Evolutionary conservation across 129 eudicot species (phyloP).

Genomic region (Chrysanthemum seticuspe): DNA sequence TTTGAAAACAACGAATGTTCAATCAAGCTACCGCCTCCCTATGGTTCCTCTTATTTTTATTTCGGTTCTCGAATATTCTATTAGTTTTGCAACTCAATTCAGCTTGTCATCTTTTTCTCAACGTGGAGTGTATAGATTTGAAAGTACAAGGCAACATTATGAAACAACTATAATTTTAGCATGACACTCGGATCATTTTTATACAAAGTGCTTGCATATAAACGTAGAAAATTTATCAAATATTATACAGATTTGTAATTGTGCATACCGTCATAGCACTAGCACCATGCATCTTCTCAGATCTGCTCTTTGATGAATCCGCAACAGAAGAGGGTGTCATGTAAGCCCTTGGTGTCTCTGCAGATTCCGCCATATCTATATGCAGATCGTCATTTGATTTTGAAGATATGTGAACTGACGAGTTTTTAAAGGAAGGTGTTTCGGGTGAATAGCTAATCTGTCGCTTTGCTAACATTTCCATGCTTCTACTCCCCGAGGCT

Average conservation of each 20-base stretch:
- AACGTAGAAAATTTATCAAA: not conserved
- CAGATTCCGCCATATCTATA: constrained; percentile 56
- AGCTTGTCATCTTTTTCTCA: constrained; percentile 1
- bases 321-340: constrained; percentile 53
- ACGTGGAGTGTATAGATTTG: not conserved
- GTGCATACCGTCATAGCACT: constrained; percentile 61
- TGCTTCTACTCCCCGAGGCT: constrained; percentile 52
- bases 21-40: too few species aligned
- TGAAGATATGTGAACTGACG: constrained; percentile 44
- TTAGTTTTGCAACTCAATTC: constrained; percentile 2
- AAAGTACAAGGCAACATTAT: not conserved
- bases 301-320: constrained; percentile 72
- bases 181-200: not conserved
- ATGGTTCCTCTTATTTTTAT: too few species aligned
- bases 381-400: constrained; percentile 53
- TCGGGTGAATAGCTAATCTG: constrained; percentile 65
- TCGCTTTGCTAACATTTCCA: constrained; percentile 48
- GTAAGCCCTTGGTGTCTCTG: constrained; percentile 63
- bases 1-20: constrained; percentile 4
- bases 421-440: constrained; percentile 46
- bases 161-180: not conserved
- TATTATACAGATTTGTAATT: not conserved
- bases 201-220: not conserved
- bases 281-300: constrained; percentile 51
- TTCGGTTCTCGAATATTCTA: too few species aligned